Percentiles rank a stretch among this genome's conserved stretches.
Conservation (phyloP, 495 filamentous ascomycete genomes). For the Recurvomyces mirabilis region DNA sequence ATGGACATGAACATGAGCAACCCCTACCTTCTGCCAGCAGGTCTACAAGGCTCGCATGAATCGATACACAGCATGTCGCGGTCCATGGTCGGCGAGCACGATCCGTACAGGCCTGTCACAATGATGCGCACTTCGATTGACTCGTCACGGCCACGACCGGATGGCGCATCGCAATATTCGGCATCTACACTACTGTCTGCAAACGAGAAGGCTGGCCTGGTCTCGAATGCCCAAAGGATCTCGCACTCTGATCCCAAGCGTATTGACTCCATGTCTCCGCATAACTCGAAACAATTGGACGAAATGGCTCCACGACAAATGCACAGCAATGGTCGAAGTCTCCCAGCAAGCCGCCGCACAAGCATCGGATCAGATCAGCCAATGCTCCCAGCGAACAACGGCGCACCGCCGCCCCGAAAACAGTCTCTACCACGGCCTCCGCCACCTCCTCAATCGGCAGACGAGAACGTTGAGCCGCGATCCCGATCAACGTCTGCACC, state of each 20-base stretch:
- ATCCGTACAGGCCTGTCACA: slow-evolving; percentile 67
- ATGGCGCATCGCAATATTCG: slow-evolving; percentile 55
- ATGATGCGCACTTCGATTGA: slow-evolving; percentile 13
- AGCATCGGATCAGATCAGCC: slow-evolving; percentile 5
- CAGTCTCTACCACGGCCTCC: slow-evolving; percentile 16
- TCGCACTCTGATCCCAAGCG: slow-evolving; percentile 39
- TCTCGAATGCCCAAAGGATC: slow-evolving; percentile 54
- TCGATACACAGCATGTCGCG: slow-evolving; percentile 78
- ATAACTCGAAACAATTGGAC: slow-evolving; percentile 2
- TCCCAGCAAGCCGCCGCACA: slow-evolving; percentile 4
- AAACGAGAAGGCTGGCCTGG: slow-evolving; percentile 48
- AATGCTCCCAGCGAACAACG: not conserved
- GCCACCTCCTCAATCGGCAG: slow-evolving; percentile 3
- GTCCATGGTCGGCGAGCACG: slow-evolving; percentile 55
- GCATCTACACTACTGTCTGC: slow-evolving; percentile 39
- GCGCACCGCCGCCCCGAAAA: slow-evolving; percentile 4
- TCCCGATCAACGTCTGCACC: not conserved
- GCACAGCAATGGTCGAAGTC: slow-evolving; percentile 5
- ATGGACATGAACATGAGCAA: slow-evolving; percentile 76
- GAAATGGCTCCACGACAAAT: slow-evolving; percentile 6
- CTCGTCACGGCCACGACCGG: slow-evolving; percentile 33
- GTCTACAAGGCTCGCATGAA: slow-evolving; percentile 63
- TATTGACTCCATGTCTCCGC: slow-evolving; percentile 9
- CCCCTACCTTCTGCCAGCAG: slow-evolving; percentile 84
- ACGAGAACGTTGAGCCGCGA: not conserved